Evolutionary conservation across 768 basidiomycete species (phyloP).

Genomic region (Leccinum aurantiacum): DNA sequence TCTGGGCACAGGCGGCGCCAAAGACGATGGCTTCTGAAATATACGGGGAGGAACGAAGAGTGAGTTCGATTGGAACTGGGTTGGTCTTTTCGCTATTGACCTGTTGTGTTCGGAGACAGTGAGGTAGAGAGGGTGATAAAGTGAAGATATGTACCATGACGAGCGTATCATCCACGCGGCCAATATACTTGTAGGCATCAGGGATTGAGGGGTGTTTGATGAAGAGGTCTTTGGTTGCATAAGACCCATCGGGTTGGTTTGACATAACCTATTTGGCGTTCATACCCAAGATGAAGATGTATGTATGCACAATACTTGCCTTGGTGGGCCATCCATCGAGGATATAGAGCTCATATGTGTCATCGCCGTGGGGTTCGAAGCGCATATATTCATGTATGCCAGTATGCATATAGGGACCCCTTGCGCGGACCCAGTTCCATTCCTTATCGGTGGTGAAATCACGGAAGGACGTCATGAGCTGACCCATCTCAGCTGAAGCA

Average conservation of each 20-base stretch:
- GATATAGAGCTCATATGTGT: slow-evolving; percentile 48
- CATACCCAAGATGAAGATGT: neutral
- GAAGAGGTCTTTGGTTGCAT: slow-evolving; percentile 57
- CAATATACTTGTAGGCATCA: slow-evolving; percentile 47
- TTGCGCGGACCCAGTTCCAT: slow-evolving; percentile 54
- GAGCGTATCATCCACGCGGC: slow-evolving; percentile 56
- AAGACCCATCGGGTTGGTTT: slow-evolving; percentile 53
- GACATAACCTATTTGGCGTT: slow-evolving; percentile 22
- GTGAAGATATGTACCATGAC: slow-evolving; percentile 29
- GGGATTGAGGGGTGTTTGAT: slow-evolving; percentile 44
- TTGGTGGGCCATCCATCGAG: slow-evolving; percentile 53
- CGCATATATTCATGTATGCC: slow-evolving; percentile 36
- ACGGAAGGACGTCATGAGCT: slow-evolving; percentile 47
- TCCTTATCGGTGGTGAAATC: slow-evolving; percentile 50
- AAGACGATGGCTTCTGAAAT: slow-evolving; percentile 52
- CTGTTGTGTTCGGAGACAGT: slow-evolving; percentile 25
- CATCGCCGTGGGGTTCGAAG: slow-evolving; percentile 43
- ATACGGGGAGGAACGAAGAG: slow-evolving; percentile 44
- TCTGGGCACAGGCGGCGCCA: slow-evolving; percentile 47
- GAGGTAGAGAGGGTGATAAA: slow-evolving; percentile 8
- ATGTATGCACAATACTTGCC: slow-evolving; percentile 25
- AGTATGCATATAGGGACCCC: slow-evolving; percentile 20
- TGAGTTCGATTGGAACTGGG: slow-evolving; percentile 53
- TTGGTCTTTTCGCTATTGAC: slow-evolving; percentile 55
- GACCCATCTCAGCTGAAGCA: slow-evolving; percentile 33